phyloP scores from a whole-genome alignment of 202 grass and related monocot genomes.

The Musa balbisiana region DNA sequence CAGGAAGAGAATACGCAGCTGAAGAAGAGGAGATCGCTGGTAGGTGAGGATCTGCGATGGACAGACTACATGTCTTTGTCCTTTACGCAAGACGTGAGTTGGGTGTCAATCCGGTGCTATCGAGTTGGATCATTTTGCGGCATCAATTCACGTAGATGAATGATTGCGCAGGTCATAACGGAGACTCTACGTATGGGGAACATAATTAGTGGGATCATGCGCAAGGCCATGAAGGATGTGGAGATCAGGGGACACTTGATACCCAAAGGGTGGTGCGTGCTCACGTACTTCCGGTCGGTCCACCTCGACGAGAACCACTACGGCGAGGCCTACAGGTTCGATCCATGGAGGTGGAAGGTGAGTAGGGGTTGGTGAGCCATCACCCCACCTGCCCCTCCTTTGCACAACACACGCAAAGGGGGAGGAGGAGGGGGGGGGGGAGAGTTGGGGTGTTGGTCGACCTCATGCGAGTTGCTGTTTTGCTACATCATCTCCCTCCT shows the following conservation, averaged over 20 bases:
- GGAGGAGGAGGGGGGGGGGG: too few species aligned
- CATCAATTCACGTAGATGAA: too few species aligned
- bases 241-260: conserved; percentile 91
- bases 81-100: conserved; percentile 85
- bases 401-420: not conserved
- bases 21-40: conserved; percentile 45
- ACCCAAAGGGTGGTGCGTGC: conserved; percentile 90
- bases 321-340: conserved; percentile 69
- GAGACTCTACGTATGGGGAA: conserved; percentile 82
- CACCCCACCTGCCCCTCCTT: not conserved
- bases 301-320: conserved; percentile 68
- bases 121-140: not conserved
- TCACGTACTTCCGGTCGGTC: conserved; percentile 85
- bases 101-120: not conserved
- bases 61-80: conserved; percentile 83
- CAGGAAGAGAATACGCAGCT: conserved; percentile 90
- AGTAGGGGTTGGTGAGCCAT: not conserved
- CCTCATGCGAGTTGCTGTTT: not conserved
- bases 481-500: not conserved
- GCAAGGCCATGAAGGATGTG: conserved; percentile 68
- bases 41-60: conserved; percentile 64
- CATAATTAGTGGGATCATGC: conserved; percentile 95
- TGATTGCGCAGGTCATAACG: conserved; percentile 41
- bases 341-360: conserved; percentile 99
- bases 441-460: conserved; percentile 1